Conservation (phyloP, 768 basidiomycete genomes). For the Tephrocybe sp. region DNA sequence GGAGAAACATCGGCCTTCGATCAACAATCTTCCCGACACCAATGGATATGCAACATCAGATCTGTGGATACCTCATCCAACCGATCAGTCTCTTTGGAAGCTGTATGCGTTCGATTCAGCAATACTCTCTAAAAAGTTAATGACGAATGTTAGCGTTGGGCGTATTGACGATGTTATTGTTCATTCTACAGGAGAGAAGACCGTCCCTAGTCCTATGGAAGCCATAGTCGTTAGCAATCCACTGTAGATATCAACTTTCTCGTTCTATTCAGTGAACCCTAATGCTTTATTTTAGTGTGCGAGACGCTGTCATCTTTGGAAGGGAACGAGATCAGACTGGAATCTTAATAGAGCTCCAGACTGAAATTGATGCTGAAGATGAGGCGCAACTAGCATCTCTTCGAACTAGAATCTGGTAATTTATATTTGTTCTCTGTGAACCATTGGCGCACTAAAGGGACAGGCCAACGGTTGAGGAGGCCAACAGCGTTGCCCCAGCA, state of each 20-base stretch:
- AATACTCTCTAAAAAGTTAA: too few species aligned
- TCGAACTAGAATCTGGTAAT: conserved; percentile 31
- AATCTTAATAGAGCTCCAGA: conserved; percentile 28
- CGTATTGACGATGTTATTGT: conserved; percentile 9
- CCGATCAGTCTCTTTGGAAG: conserved; percentile 8
- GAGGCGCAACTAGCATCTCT: conserved; percentile 24
- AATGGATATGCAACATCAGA: conserved; percentile 8
- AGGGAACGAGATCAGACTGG: conserved; percentile 30
- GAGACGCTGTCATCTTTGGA: conserved; percentile 33
- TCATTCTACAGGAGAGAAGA: conserved; percentile 9
- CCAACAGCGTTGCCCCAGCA: conserved; percentile 28
- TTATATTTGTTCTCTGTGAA: background rate
- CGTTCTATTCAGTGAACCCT: background rate
- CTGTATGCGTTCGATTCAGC: background rate
- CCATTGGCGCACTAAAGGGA: background rate
- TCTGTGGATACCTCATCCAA: conserved; percentile 7
- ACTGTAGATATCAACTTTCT: background rate
- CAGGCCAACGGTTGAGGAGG: conserved; percentile 30
- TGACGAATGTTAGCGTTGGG: too few species aligned
- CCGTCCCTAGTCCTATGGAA: conserved; percentile 8
- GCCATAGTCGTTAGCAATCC: background rate
- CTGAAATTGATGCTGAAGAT: conserved; percentile 26
- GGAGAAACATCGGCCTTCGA: background rate
- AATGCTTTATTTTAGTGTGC: conserved; percentile 8
- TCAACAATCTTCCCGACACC: conserved; percentile 4